phyloP scores from a whole-genome alignment of 2,329 filamentous ascomycete species.

The Bipolaris cookei region DNA sequence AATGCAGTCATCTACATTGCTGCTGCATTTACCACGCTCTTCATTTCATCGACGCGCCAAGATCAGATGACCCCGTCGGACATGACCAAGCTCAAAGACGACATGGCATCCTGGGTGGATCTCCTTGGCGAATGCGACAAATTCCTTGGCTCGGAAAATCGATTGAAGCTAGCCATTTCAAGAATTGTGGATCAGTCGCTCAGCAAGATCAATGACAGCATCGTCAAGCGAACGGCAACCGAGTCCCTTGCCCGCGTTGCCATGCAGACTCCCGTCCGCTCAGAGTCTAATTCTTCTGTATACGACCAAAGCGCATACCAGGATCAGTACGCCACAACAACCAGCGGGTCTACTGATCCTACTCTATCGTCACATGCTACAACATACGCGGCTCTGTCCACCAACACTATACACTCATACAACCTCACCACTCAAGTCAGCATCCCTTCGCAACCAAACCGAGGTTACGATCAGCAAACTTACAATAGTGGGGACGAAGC shows the following conservation, averaged over 20 bases:
- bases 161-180: slow-evolving; percentile 57
- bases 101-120: slow-evolving; percentile 73
- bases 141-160: slow-evolving; percentile 62
- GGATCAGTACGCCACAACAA: slow-evolving; percentile 31
- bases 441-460: slow-evolving; percentile 29
- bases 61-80: slow-evolving; percentile 65
- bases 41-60: slow-evolving; percentile 71
- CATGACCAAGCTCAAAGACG: slow-evolving; percentile 64
- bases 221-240: slow-evolving; percentile 53
- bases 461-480: slow-evolving; percentile 36
- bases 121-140: slow-evolving; percentile 71
- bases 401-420: slow-evolving; percentile 32
- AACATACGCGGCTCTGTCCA: slow-evolving; percentile 29
- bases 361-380: slow-evolving; percentile 27
- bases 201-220: slow-evolving; percentile 54
- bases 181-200: slow-evolving; percentile 58
- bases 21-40: slow-evolving; percentile 75
- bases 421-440: slow-evolving; percentile 31
- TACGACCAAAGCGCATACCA: slow-evolving; percentile 37
- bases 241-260: slow-evolving; percentile 52
- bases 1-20: slow-evolving; percentile 74
- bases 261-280: slow-evolving; percentile 36
- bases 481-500: slow-evolving; percentile 36
- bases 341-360: slow-evolving; percentile 28
- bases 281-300: slow-evolving; percentile 20